Percentiles rank a stretch among this genome's conserved stretches.
phyloP scores from a whole-genome alignment of 2,329 filamentous ascomycete species.

The Amauroascus verrucosus region DNA sequence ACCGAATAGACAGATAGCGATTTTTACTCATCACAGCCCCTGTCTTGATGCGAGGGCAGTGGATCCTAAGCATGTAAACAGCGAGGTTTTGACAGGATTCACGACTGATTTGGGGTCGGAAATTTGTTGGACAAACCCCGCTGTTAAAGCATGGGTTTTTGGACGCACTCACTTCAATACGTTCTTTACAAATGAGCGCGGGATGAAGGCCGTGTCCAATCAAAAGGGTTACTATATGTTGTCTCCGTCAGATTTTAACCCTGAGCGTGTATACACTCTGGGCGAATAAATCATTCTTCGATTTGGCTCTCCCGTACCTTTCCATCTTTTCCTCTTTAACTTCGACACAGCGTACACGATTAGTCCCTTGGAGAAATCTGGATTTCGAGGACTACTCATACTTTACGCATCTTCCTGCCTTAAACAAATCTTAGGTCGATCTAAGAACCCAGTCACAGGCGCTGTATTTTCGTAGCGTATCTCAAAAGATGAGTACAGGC shows the following conservation, averaged over 20 bases:
- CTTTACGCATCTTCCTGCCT: too few relatives aligned
- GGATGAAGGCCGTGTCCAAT: constrained; percentile 30
- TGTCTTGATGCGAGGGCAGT: constrained; percentile 19
- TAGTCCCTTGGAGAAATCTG: too few relatives aligned
- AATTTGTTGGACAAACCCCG: constrained; percentile 30
- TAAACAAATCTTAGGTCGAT: too few relatives aligned
- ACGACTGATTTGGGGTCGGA: constrained; percentile 34
- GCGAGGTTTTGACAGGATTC: constrained; percentile 30
- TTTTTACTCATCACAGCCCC: constrained; percentile 35
- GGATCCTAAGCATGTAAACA: constrained; percentile 26
- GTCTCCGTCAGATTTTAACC: too few relatives aligned
- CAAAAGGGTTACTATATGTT: constrained; percentile 23
- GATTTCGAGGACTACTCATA: too few relatives aligned
- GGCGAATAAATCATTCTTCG: neutral
- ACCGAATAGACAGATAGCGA: constrained; percentile 28
- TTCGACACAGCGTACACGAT: too few relatives aligned
- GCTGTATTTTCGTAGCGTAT: too few relatives aligned
- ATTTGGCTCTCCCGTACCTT: too few relatives aligned
- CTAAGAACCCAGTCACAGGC: too few relatives aligned
- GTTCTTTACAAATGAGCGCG: constrained; percentile 22
- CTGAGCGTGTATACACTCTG: neutral
- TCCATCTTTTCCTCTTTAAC: too few relatives aligned
- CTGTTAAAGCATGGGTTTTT: constrained; percentile 39
- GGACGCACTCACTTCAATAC: constrained; percentile 43
- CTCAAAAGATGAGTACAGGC: too few relatives aligned